phyloP scores from a whole-genome alignment of 306 rosid species.

The Mucuna pruriens region DNA sequence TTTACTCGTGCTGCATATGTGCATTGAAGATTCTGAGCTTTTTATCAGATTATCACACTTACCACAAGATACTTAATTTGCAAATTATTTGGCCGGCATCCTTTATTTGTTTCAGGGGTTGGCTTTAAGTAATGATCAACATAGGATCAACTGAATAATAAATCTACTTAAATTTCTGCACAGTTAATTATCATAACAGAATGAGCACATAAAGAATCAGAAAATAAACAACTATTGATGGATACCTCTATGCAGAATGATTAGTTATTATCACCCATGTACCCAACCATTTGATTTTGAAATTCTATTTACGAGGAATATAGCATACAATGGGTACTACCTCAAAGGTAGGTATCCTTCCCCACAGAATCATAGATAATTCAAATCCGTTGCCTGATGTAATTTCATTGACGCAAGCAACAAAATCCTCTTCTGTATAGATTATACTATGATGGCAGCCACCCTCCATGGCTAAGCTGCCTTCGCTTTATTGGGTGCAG shows the following conservation, averaged over 20 bases:
- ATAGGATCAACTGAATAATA: neutral
- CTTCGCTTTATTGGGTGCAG: conserved; percentile 70
- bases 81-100: too few relatives aligned
- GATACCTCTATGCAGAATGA: too few relatives aligned
- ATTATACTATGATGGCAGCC: conserved; percentile 74
- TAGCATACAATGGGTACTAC: too few relatives aligned
- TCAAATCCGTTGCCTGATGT: conserved; percentile 77
- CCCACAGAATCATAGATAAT: conserved; percentile 81
- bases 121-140: neutral
- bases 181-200: neutral
- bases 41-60: too few relatives aligned
- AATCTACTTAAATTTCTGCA: neutral
- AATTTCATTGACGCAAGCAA: conserved; percentile 66
- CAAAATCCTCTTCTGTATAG: conserved; percentile 69
- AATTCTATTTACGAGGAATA: neutral
- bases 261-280: too few relatives aligned
- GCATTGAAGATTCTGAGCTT: too few relatives aligned
- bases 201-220: neutral
- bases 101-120: too few relatives aligned
- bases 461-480: conserved; percentile 72
- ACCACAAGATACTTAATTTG: too few relatives aligned
- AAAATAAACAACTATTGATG: neutral
- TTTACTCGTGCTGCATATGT: too few relatives aligned
- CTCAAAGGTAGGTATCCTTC: conserved; percentile 69
- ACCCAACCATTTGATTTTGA: neutral